phyloP scores from a whole-genome alignment of 2,329 filamentous ascomycete species.

The Ceratocystis lukuohia region DNA sequence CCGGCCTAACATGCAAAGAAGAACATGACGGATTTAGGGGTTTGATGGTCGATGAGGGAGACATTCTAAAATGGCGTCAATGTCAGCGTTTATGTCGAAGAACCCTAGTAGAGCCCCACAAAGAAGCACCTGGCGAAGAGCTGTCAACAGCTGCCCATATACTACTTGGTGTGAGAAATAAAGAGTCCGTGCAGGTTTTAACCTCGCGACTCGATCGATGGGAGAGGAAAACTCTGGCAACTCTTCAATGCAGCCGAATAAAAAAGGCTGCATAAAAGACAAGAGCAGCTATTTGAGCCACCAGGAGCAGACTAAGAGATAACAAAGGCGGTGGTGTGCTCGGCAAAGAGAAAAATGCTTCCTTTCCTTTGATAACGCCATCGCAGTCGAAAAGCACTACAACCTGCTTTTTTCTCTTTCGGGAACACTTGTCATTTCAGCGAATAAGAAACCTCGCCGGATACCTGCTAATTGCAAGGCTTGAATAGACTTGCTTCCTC shows the following conservation, averaged over 20 bases:
- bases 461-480: background rate
- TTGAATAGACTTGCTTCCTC: background rate
- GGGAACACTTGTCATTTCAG: background rate
- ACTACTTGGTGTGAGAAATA: background rate
- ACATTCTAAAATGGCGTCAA: background rate
- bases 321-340: background rate
- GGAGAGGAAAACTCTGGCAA: background rate
- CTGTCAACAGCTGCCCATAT: background rate
- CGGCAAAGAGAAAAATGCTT: background rate
- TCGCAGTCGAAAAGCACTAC: constrained; percentile 4
- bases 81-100: background rate
- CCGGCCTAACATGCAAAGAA: no score
- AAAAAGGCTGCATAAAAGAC: background rate
- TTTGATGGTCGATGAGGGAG: background rate
- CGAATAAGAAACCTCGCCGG: background rate
- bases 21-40: no score
- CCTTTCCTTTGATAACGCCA: constrained; percentile 1
- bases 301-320: background rate
- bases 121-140: background rate
- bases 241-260: background rate
- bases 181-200: background rate
- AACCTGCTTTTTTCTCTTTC: background rate
- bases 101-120: background rate
- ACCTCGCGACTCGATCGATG: background rate
- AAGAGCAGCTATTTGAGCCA: background rate